Conservation (phyloP, 1,284 basidiomycete genomes). For the Salmacisia buchloeana region DNA sequence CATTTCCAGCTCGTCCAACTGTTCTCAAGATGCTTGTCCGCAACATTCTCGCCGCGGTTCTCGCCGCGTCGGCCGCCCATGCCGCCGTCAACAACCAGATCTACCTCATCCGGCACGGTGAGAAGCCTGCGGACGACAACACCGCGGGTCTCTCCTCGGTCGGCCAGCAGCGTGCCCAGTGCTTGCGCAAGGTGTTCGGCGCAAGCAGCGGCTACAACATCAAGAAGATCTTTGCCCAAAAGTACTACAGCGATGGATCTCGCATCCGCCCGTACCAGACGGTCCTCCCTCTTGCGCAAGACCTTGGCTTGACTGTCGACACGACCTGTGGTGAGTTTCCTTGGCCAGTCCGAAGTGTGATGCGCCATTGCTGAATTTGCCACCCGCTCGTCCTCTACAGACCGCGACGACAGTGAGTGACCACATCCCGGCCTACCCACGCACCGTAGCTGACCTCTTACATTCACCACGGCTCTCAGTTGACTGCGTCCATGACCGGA, state of each 20-base stretch:
- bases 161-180: constrained; percentile 16
- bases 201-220: constrained; percentile 27
- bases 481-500: constrained; percentile 32
- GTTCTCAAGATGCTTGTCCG: background rate
- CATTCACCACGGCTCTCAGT: background rate
- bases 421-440: background rate
- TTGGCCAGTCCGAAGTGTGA: background rate
- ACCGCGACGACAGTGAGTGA: constrained; percentile 6
- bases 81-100: constrained; percentile 5
- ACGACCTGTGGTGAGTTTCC: constrained; percentile 28
- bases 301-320: constrained; percentile 44
- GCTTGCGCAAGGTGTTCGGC: constrained; percentile 31
- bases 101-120: constrained; percentile 46
- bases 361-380: no score
- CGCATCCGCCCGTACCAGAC: constrained; percentile 45
- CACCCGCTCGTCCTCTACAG: background rate
- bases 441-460: background rate
- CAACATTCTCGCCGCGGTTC: background rate
- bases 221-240: constrained; percentile 31
- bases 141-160: constrained; percentile 19
- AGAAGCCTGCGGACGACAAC: constrained; percentile 34
- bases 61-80: constrained; percentile 6
- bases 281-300: constrained; percentile 43
- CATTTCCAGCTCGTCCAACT: background rate
- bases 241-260: constrained; percentile 22